Evolutionary conservation across 202 grass and related monocot species (phyloP).

Genomic region (Panicum hallii): DNA sequence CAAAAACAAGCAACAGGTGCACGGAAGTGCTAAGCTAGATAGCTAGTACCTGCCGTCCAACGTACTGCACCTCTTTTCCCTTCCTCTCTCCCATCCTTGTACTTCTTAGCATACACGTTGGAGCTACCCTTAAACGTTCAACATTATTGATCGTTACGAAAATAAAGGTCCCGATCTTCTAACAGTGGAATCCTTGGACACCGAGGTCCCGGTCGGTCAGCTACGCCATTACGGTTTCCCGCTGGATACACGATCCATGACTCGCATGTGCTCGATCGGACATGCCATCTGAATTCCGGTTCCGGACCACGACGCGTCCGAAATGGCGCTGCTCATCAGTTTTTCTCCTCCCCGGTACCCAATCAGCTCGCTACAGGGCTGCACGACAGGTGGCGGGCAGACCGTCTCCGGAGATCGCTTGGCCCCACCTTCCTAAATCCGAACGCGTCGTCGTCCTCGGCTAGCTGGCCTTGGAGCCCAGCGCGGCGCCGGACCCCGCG

Average conservation of each 20-base stretch:
- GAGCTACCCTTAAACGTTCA: no score
- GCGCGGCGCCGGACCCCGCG: neutral
- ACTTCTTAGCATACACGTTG: no score
- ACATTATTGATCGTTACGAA: no score
- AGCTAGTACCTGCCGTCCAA: no score
- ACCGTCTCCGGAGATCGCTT: conserved; percentile 3
- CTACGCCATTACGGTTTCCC: neutral
- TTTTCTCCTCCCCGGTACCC: no score
- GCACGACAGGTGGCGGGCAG: conserved; percentile 18
- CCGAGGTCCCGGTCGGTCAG: neutral
- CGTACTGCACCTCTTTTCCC: no score
- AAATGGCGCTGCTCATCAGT: conserved; percentile 4
- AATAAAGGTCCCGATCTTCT: neutral
- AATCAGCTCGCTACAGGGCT: neutral
- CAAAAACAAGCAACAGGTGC: no score
- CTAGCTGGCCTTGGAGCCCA: conserved; percentile 42
- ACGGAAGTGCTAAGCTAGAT: no score
- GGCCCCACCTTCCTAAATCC: neutral
- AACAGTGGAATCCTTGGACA: neutral
- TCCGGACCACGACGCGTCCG: neutral
- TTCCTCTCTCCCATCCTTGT: no score
- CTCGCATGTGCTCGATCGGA: neutral
- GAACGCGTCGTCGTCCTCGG: neutral
- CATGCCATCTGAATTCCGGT: neutral
- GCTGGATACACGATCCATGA: neutral